These are phyloP conservation scores for Naganishia cerealis DNA, from an alignment of 1,284 basidiomycete genomes.

Conservation along the genomic window DNA sequence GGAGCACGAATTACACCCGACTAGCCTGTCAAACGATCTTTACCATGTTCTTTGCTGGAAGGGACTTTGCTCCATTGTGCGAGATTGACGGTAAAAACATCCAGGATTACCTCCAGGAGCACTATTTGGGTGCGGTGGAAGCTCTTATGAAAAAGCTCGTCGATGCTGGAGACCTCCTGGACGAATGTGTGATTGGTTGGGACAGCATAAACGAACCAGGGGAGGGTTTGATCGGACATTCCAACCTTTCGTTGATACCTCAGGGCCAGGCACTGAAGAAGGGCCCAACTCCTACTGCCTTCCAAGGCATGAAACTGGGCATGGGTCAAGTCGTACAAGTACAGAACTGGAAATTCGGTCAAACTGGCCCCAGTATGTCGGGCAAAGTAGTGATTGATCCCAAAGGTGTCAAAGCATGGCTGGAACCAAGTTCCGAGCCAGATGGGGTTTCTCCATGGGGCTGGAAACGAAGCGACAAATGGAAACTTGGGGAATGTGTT, in stretches of 20 bases:
- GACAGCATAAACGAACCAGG: conserved; percentile 94
- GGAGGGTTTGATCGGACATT: conserved; percentile 78
- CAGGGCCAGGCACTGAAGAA: conserved; percentile 73
- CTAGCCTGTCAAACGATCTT: conserved; percentile 85
- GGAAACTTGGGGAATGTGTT: conserved; percentile 80
- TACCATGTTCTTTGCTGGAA: conserved; percentile 91
- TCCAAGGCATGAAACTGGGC: conserved; percentile 79
- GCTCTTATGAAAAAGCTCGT: conserved; percentile 72
- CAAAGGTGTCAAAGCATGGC: conserved; percentile 72
- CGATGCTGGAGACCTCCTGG: conserved; percentile 71
- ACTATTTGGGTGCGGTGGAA: conserved; percentile 77
- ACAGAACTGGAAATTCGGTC: conserved; percentile 70
- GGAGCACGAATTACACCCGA: conserved; percentile 93
- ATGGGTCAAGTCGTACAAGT: conserved; percentile 83
- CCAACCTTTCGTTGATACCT: conserved; percentile 69
- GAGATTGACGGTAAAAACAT: conserved; percentile 89
- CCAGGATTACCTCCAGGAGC: conserved; percentile 86
- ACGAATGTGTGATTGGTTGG: conserved; percentile 91
- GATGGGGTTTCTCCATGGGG: conserved; percentile 64
- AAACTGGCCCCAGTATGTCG: conserved; percentile 72
- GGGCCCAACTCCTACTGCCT: conserved; percentile 80
- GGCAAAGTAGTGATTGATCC: conserved; percentile 81
- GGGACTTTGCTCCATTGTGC: conserved; percentile 84
- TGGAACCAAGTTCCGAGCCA: conserved; percentile 58
- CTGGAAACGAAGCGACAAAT: conserved; percentile 72